These are phyloP conservation scores for Glarea lozoyensis DNA, from an alignment of 495 filamentous ascomycete species.

Conservation along the genomic window DNA sequence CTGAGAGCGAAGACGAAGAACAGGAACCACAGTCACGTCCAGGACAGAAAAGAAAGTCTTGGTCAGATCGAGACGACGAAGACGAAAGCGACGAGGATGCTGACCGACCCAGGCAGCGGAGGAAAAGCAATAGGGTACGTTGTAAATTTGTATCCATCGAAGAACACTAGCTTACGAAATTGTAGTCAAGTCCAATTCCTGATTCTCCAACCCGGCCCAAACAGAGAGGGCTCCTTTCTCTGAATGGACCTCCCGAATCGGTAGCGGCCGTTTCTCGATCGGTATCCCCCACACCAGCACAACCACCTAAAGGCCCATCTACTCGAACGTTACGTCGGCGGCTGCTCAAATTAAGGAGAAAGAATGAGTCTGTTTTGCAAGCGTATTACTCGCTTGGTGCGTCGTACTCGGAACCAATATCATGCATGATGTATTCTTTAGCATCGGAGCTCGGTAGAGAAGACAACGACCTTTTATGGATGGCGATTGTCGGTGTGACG, in stretches of 20 bases:
- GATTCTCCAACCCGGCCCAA: constrained; percentile 40
- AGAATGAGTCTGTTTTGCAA: constrained; percentile 63
- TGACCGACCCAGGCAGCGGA: constrained; percentile 61
- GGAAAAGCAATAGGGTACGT: constrained; percentile 80
- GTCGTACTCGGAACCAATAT: constrained; percentile 91
- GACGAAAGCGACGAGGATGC: constrained; percentile 50
- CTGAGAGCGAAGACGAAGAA: constrained; percentile 25
- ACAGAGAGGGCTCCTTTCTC: constrained; percentile 38
- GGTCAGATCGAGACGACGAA: constrained; percentile 62
- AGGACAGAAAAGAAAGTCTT: constrained; percentile 74
- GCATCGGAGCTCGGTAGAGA: constrained; percentile 92
- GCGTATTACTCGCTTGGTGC: constrained; percentile 79
- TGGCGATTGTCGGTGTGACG: constrained; percentile 84
- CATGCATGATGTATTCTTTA: constrained; percentile 84
- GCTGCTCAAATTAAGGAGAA: constrained; percentile 62
- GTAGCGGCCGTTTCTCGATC: constrained; percentile 41
- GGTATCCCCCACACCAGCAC: constrained; percentile 42
- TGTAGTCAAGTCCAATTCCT: constrained; percentile 50
- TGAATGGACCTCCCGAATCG: constrained; percentile 30
- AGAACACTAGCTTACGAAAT: constrained; percentile 9
- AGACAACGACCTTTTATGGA: constrained; percentile 94
- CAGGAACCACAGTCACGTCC: constrained; percentile 18
- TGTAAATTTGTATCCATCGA: constrained; percentile 15
- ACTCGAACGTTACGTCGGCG: constrained; percentile 59
- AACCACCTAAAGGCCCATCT: constrained; percentile 54